Evolutionary conservation across 768 basidiomycete genomes (phyloP).

Genomic region (Tricholoma hemisulphureum): DNA sequence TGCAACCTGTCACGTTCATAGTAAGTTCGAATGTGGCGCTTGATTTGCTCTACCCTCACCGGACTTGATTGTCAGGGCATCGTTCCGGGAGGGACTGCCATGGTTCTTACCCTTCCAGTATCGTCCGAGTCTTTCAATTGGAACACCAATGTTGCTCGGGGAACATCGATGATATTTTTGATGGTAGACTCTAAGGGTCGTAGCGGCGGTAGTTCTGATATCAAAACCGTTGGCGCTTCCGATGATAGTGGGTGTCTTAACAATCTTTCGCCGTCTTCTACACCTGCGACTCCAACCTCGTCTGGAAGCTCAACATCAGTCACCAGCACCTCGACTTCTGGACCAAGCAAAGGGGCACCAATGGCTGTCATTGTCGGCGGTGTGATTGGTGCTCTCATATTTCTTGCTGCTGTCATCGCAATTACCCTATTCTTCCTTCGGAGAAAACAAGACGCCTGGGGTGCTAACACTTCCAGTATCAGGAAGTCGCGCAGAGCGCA

Average conservation of each 20-base stretch:
- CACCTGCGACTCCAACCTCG: conserved; percentile 17
- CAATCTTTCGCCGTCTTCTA: conserved; percentile 52
- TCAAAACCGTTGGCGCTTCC: conserved; percentile 46
- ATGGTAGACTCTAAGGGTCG: conserved; percentile 51
- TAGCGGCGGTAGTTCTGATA: conserved; percentile 60
- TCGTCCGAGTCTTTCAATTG: conserved; percentile 47
- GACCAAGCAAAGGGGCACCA: conserved; percentile 24
- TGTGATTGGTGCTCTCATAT: conserved; percentile 52
- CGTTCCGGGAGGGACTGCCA: conserved; percentile 59
- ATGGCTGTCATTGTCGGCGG: conserved; percentile 51
- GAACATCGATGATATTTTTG: conserved; percentile 57
- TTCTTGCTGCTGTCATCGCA: conserved; percentile 49
- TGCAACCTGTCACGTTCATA: conserved; percentile 53
- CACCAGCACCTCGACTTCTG: conserved; percentile 20
- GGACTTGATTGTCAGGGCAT: conserved; percentile 41
- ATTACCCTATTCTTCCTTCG: conserved; percentile 52
- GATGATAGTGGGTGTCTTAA: conserved; percentile 53
- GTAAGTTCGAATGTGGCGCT: conserved; percentile 31
- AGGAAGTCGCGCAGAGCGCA: conserved; percentile 22
- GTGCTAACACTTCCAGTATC: conserved; percentile 13
- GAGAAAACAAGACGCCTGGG: conserved; percentile 27
- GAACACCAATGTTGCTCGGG: conserved; percentile 55
- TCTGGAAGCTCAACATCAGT: conserved; percentile 15
- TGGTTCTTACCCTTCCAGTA: conserved; percentile 42
- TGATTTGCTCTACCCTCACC: conserved; percentile 2